A percentile compares a stretch with the other conserved stretches of the same genome.
phyloP scores from a whole-genome alignment of 169 alveolate genomes.

The Eimeria brunetti region DNA sequence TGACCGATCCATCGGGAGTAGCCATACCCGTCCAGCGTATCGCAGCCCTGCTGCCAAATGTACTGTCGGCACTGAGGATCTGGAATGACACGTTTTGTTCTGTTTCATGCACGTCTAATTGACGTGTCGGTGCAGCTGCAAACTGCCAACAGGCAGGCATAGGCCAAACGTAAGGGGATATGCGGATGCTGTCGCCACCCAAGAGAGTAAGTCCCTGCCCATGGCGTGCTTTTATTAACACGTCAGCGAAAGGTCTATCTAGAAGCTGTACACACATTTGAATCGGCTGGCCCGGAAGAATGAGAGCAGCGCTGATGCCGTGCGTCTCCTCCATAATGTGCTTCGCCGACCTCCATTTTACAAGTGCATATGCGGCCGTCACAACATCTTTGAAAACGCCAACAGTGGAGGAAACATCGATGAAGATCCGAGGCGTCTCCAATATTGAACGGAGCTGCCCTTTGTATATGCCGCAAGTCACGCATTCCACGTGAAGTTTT shows the following conservation, averaged over 20 bases:
- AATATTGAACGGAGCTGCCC: neutral
- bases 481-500: slow-evolving; percentile 34
- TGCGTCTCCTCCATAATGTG: neutral
- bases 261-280: slow-evolving; percentile 58
- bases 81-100: slow-evolving; percentile 31
- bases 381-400: slow-evolving; percentile 25
- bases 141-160: slow-evolving; percentile 69
- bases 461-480: neutral
- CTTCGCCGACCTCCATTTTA: slow-evolving; percentile 1
- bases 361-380: slow-evolving; percentile 16
- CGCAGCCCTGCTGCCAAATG: slow-evolving; percentile 13
- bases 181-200: slow-evolving; percentile 60
- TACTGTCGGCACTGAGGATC: slow-evolving; percentile 15
- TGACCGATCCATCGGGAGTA: slow-evolving; percentile 56
- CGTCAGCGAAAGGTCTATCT: slow-evolving; percentile 66
- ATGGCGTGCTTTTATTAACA: slow-evolving; percentile 26
- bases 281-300: slow-evolving; percentile 56
- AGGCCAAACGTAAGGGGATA: slow-evolving; percentile 57
- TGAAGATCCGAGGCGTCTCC: slow-evolving; percentile 19
- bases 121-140: neutral
- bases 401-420: neutral
- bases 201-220: slow-evolving; percentile 14
- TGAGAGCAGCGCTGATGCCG: slow-evolving; percentile 15
- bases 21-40: slow-evolving; percentile 64
- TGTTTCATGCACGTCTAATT: neutral